Evolutionary conservation across 2,329 filamentous ascomycete genomes (phyloP).

Genomic region (Celoporthe dispersa): DNA sequence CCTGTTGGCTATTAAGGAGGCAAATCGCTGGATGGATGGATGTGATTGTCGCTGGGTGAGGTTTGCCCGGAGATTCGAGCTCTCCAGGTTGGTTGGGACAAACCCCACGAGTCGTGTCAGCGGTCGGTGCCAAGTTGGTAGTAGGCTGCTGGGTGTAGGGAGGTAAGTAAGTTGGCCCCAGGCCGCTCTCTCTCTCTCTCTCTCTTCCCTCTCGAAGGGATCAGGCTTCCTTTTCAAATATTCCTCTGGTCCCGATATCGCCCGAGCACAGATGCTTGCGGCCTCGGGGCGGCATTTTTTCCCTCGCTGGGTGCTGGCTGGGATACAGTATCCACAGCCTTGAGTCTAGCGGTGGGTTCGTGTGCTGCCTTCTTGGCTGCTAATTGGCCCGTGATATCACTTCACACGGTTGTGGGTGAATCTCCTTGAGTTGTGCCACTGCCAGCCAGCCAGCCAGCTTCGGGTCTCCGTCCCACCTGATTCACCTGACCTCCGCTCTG

Average conservation of each 20-base stretch:
- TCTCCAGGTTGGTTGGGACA: not conserved
- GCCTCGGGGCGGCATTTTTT: constrained; percentile 33
- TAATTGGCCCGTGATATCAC: constrained; percentile 38
- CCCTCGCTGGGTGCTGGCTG: constrained; percentile 33
- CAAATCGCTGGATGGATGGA: not conserved
- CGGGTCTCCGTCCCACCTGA: constrained; percentile 30
- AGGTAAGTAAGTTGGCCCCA: not conserved
- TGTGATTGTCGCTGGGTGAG: not conserved
- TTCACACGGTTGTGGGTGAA: constrained; percentile 32
- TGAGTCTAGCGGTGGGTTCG: constrained; percentile 31
- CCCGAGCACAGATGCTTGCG: constrained; percentile 28
- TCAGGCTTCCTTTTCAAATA: constrained; percentile 21
- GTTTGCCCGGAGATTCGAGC: not conserved
- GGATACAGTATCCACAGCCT: constrained; percentile 34
- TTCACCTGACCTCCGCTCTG: constrained; percentile 34
- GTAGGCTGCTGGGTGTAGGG: not conserved
- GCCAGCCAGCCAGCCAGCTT: constrained; percentile 28
- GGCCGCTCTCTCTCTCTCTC: not conserved
- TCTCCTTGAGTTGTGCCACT: constrained; percentile 30
- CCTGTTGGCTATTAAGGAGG: not conserved
- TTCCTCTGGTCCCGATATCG: constrained; percentile 28
- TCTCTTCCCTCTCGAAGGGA: not conserved
- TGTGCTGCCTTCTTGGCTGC: constrained; percentile 32
- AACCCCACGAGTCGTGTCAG: constrained; percentile 22
- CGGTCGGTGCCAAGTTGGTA: constrained; percentile 22